Evolutionary conservation across 768 basidiomycete species (phyloP), one percentile per base, ranked within the genome.

Genomic region (Rhodocollybia butyracea): DNA sequence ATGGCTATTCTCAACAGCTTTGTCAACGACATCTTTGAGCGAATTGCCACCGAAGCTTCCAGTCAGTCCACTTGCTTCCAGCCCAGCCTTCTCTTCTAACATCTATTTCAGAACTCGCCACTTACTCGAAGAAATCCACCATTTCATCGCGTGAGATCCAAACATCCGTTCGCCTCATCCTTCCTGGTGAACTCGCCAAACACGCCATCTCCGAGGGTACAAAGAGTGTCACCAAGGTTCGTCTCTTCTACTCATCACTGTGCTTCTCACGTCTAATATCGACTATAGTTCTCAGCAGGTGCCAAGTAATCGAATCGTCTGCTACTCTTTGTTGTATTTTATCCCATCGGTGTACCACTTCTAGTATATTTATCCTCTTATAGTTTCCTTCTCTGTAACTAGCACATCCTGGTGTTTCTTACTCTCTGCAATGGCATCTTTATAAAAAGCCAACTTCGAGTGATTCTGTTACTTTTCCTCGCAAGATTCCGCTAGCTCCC

Each of bases 61-160:
- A 93, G 89, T 91, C 63, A 38, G 88, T 81, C 3, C 27, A 38
- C 10, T 45, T 34, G 24, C 2, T 46, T 29, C 56, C 22, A 5
- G 24, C 26, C 12, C 59, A 5, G 15, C 32, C 39, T 21, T 53
- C 50, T 41, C 32, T 38, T 57, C 21, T 38, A 3, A 24, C 30
- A 2, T n/a, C 10, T 50, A n/a, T 2, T 29, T 19, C 63, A 92
- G 94, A 96, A 79, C 89, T 98, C 62, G 95, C 96, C 39, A 81
- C 92, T 1, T 98, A 98, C 79, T 97, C 95, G 61, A 96, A 97
- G 80, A 96, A 96, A 75, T 97, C 96, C 7, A 98, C 95, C 31
- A 98, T 98, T 70, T 97, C 96, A 38, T 97, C 94, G 48, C 93
- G 95, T 60, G 95, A 98, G 75, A 98, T 98, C 63, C 95, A 98